These are phyloP conservation scores for Eucalyptus dawsonii DNA, from an alignment of 345 rosid genomes.

Conservation along the genomic window DNA sequence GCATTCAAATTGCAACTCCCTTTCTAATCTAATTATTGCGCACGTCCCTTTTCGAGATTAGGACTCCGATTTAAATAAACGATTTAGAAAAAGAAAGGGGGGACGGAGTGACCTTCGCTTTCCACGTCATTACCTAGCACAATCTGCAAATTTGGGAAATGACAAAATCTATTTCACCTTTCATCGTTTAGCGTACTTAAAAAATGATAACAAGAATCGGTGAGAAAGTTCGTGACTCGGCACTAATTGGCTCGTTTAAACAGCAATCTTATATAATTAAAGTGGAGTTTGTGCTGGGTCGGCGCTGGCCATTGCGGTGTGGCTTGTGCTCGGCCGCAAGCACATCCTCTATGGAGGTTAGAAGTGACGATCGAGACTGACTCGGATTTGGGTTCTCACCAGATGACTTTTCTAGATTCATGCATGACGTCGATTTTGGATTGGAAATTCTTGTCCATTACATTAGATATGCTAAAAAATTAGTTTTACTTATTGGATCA, in stretches of 20 bases:
- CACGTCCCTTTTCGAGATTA: neutral
- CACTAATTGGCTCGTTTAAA: neutral
- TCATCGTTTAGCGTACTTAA: neutral
- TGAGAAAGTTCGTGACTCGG: neutral
- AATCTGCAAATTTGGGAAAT: neutral
- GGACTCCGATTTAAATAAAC: neutral
- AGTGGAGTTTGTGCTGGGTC: neutral
- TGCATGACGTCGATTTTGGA: neutral
- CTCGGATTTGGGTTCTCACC: neutral
- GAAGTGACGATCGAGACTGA: neutral
- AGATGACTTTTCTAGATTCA: neutral
- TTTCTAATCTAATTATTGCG: neutral
- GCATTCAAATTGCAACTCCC: neutral
- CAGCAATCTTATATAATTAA: neutral
- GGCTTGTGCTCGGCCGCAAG: neutral
- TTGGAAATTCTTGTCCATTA: neutral
- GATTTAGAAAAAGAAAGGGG: neutral
- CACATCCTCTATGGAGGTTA: neutral
- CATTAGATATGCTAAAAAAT: neutral
- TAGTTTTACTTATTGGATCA: neutral
- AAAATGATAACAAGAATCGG: neutral
- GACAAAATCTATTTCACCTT: neutral
- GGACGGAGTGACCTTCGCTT: neutral
- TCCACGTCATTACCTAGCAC: neutral
- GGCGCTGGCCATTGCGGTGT: neutral